These are phyloP conservation scores for Albugo candida DNA, from an alignment of 352 stramenopile genomes.

Conservation along the genomic window DNA sequence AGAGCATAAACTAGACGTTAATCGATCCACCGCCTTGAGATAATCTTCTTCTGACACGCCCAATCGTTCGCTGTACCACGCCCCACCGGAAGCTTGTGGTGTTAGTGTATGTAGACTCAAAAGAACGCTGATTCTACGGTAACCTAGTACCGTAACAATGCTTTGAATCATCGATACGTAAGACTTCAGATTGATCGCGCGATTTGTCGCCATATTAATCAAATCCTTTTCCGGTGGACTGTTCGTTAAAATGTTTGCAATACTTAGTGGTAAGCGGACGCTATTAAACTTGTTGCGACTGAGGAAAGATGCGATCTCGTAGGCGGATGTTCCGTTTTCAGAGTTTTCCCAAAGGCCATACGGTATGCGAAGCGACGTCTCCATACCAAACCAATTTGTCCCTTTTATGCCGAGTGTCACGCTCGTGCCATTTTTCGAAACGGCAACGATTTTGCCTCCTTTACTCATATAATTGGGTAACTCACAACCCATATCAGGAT, in stretches of 20 bases:
- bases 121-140: constrained; percentile 40
- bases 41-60: constrained; percentile 36
- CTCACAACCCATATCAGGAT: constrained; percentile 17
- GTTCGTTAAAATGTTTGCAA: constrained; percentile 29
- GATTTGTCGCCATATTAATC: constrained; percentile 49
- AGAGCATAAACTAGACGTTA: constrained; percentile 34
- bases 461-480: constrained; percentile 11
- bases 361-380: constrained; percentile 8
- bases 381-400: constrained; percentile 12
- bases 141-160: constrained; percentile 31
- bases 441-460: constrained; percentile 6
- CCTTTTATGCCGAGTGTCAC: constrained; percentile 8
- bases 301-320: constrained; percentile 41
- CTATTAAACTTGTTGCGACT: constrained; percentile 55
- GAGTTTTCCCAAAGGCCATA: constrained; percentile 12
- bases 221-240: constrained; percentile 19
- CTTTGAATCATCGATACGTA: constrained; percentile 45
- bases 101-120: constrained; percentile 50
- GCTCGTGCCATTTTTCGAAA: constrained; percentile 1
- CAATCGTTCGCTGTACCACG: constrained; percentile 29
- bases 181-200: constrained; percentile 34
- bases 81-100: constrained; percentile 20
- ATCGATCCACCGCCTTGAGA: constrained; percentile 22
- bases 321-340: constrained; percentile 13
- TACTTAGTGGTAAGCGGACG: constrained; percentile 34